A percentile compares a stretch with the other conserved stretches of the same genome.
Conservation (phyloP, 352 stramenopile species). For the Aphanomyces invadans region DNA sequence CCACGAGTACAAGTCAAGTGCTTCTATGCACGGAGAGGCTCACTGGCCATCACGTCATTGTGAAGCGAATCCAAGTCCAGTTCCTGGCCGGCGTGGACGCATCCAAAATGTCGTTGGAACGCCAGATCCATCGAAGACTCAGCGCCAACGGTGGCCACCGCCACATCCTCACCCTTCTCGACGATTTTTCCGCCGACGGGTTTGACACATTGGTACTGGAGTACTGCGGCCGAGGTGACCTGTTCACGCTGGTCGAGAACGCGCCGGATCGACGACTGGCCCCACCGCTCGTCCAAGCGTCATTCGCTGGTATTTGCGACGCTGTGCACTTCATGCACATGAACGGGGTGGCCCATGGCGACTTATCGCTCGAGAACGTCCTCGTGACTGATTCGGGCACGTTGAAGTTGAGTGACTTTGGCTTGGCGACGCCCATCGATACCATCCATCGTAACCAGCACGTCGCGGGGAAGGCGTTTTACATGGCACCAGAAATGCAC, state of each 20-base stretch:
- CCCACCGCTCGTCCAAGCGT: conserved; percentile 33
- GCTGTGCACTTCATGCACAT: conserved; percentile 61
- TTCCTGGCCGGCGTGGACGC: not conserved
- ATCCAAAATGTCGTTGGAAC: conserved; percentile 29
- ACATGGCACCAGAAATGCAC: conserved; percentile 44
- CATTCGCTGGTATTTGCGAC: conserved; percentile 55
- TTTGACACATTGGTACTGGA: conserved; percentile 58
- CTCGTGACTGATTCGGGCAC: conserved; percentile 53
- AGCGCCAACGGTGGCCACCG: conserved; percentile 50
- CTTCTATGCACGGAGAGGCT: not conserved
- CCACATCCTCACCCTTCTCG: conserved; percentile 53
- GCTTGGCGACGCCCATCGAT: conserved; percentile 42
- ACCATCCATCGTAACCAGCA: conserved; percentile 25
- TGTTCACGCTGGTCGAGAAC: conserved; percentile 60
- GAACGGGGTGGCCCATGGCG: conserved; percentile 65
- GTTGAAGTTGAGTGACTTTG: conserved; percentile 77
- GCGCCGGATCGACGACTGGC: conserved; percentile 32
- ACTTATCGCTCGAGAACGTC: conserved; percentile 79
- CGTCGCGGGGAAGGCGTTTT: conserved; percentile 30
- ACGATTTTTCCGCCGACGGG: conserved; percentile 55
- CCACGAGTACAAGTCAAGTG: not conserved
- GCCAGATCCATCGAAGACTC: conserved; percentile 56
- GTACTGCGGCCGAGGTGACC: conserved; percentile 56
- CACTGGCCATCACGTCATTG: not conserved
- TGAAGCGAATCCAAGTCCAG: conserved; percentile 1